Conservation (phyloP, 805 yeast genomes). For the Cyberlindnera amylophila region DNA sequence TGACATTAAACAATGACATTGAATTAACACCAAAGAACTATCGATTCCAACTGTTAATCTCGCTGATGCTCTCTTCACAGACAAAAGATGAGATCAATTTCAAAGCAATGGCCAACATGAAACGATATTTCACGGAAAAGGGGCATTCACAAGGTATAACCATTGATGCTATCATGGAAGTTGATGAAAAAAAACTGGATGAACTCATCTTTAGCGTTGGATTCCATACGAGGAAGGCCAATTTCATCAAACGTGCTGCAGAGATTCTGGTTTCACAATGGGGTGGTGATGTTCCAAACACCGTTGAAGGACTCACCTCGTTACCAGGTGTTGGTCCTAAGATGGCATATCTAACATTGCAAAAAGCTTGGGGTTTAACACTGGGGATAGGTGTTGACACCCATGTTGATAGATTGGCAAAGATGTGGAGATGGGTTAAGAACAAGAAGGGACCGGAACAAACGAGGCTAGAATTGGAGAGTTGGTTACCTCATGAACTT, state of each 20-base stretch:
- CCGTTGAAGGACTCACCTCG: slow-evolving; percentile 57
- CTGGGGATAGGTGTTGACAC: slow-evolving; percentile 94
- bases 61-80: slow-evolving; percentile 86
- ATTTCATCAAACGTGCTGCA: slow-evolving; percentile 60
- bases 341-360: slow-evolving; percentile 82
- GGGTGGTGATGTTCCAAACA: slow-evolving; percentile 68
- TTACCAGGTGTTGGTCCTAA: slow-evolving; percentile 96
- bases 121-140: slow-evolving; percentile 38
- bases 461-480: slow-evolving; percentile 63
- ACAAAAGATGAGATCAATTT: slow-evolving; percentile 87
- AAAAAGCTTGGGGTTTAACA: slow-evolving; percentile 74
- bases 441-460: slow-evolving; percentile 63
- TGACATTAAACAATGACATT: slow-evolving; percentile 30
- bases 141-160: slow-evolving; percentile 53
- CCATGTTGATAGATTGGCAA: slow-evolving; percentile 77
- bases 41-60: slow-evolving; percentile 71
- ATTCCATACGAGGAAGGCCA: slow-evolving; percentile 78
- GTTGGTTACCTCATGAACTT: slow-evolving; percentile 66
- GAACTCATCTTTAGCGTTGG: slow-evolving; percentile 74
- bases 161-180: slow-evolving; percentile 46
- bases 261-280: slow-evolving; percentile 45
- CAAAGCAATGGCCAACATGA: slow-evolving; percentile 62
- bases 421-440: slow-evolving; percentile 76
- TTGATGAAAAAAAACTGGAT: slow-evolving; percentile 58
- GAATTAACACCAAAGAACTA: slow-evolving; percentile 34